A percentile compares a stretch with the other conserved stretches of the same genome.
These are phyloP conservation scores for Jamesozyma gamospora DNA, from an alignment of 805 yeast species.

Conservation along the genomic window DNA sequence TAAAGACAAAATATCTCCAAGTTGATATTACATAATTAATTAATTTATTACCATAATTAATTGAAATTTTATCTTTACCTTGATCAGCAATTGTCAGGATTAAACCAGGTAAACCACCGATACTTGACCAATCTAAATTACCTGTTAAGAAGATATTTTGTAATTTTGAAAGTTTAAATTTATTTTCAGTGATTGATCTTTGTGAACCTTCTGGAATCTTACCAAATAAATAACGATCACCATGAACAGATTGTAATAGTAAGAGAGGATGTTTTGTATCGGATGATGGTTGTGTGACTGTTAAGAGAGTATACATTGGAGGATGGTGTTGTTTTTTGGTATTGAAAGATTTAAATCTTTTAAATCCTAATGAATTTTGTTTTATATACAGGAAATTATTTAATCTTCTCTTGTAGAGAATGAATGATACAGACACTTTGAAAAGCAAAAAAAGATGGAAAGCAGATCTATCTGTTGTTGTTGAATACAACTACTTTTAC, in stretches of 20 bases:
- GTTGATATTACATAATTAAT: constrained; percentile 54
- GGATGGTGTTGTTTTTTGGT: background rate
- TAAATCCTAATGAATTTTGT: too few relatives aligned
- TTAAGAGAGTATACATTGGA: constrained; percentile 40
- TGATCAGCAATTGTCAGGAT: constrained; percentile 75
- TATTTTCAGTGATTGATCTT: constrained; percentile 54
- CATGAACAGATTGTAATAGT: constrained; percentile 34
- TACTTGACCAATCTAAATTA: constrained; percentile 57
- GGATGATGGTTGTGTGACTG: constrained; percentile 51
- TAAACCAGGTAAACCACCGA: constrained; percentile 90
- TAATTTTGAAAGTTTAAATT: constrained; percentile 46
- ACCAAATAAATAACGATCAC: constrained; percentile 55
- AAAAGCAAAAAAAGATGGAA: background rate
- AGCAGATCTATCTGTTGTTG: background rate
- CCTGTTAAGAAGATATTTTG: constrained; percentile 72
- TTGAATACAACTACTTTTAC: too few relatives aligned
- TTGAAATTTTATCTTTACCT: constrained; percentile 47
- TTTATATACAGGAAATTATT: background rate
- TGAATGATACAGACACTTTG: background rate
- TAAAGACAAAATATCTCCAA: constrained; percentile 81
- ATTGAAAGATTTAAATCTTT: too few relatives aligned
- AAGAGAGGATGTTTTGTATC: constrained; percentile 52
- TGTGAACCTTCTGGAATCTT: constrained; percentile 81
- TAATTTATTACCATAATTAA: constrained; percentile 42
- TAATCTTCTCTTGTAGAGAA: background rate